phyloP scores from a whole-genome alignment of 148 eudicot genomes.

The Talinum fruticosum region DNA sequence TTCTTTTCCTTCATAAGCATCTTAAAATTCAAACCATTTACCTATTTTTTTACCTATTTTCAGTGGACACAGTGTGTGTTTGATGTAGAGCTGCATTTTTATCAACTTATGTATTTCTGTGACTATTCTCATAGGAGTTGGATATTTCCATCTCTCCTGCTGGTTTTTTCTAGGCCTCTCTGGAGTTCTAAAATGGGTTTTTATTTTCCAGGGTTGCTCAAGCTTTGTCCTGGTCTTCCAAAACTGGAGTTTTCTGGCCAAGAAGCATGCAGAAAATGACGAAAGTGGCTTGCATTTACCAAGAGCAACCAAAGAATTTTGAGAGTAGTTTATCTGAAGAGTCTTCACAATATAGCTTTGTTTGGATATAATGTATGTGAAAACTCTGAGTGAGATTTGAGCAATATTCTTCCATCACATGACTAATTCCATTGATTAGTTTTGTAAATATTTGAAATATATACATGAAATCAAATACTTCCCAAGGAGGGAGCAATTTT shows the following conservation, averaged over 20 bases:
- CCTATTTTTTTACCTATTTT: neutral
- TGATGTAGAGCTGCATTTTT: neutral
- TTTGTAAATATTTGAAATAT: slow-evolving; percentile 3
- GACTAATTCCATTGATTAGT: slow-evolving; percentile 13
- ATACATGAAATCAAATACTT: slow-evolving; percentile 2
- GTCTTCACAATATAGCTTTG: slow-evolving; percentile 13
- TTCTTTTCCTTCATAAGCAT: neutral
- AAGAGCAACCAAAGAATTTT: slow-evolving; percentile 13
- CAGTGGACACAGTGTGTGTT: neutral
- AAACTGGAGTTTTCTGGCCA: slow-evolving; percentile 15
- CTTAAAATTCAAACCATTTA: neutral
- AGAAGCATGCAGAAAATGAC: slow-evolving; percentile 17
- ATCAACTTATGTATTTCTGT: neutral
- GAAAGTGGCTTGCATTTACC: slow-evolving; percentile 14
- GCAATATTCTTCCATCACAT: slow-evolving; percentile 13
- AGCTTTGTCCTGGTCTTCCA: slow-evolving; percentile 15
- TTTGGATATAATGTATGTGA: slow-evolving; percentile 17
- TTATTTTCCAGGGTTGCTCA: slow-evolving; percentile 22
- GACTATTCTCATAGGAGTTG: neutral
- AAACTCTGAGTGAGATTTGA: slow-evolving; percentile 12
- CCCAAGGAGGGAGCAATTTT: neutral
- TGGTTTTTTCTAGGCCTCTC: neutral
- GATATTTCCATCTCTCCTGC: slow-evolving; percentile 12
- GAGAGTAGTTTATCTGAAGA: neutral
- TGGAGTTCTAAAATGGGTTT: slow-evolving; percentile 16